phyloP scores from a whole-genome alignment of 768 basidiomycete species.

The Dictyophora rubrovolvata region DNA sequence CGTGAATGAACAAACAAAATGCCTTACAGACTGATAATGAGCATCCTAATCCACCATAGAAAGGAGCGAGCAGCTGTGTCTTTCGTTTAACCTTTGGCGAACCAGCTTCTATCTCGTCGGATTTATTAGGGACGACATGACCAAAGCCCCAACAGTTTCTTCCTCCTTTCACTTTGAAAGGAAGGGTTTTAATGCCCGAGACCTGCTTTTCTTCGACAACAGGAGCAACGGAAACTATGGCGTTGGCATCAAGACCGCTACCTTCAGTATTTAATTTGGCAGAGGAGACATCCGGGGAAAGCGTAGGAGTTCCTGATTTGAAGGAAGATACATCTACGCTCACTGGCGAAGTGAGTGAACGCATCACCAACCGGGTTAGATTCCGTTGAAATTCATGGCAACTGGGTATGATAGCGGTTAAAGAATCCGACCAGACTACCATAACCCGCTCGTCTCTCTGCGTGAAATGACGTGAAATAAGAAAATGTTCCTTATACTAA shows the following conservation, averaged over 20 bases:
- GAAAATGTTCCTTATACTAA: too few species aligned
- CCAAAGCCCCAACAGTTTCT: constrained; percentile 19
- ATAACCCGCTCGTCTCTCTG: constrained; percentile 79
- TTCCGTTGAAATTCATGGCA: constrained; percentile 64
- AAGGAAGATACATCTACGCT: constrained; percentile 21
- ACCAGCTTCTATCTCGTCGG: background rate
- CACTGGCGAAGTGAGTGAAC: constrained; percentile 31
- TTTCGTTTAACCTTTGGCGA: background rate
- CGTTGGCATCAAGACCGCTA: background rate
- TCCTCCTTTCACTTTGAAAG: constrained; percentile 13
- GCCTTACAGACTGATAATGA: constrained; percentile 55
- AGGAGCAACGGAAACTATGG: background rate
- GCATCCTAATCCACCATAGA: constrained; percentile 62
- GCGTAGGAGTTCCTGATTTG: background rate
- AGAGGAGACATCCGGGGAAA: background rate
- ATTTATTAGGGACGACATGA: background rate
- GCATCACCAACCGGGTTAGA: constrained; percentile 77
- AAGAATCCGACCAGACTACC: constrained; percentile 75
- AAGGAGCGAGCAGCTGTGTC: constrained; percentile 56
- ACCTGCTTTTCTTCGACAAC: background rate
- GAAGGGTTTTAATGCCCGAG: background rate
- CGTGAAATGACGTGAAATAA: background rate
- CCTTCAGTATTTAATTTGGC: background rate
- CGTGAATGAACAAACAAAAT: constrained; percentile 9
- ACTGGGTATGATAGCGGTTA: constrained; percentile 71